Base-by-base conservation (phyloP, 2,329 filamentous ascomycete genomes). In the Calycina herbarum region DNA sequence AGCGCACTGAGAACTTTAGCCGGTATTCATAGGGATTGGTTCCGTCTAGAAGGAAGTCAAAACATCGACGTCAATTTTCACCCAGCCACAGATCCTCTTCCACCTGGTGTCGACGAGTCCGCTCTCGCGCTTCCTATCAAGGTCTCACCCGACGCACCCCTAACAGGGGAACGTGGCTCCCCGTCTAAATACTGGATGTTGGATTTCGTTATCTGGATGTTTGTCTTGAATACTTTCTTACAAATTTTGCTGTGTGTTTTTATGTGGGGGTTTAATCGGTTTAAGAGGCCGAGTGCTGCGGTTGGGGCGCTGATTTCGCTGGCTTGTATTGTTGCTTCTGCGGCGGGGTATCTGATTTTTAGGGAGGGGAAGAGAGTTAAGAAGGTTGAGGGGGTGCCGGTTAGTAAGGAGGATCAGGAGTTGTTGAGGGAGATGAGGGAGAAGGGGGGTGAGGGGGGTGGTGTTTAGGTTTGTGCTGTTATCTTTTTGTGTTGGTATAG, bases 191-290 rank as follows among this genome's bases (percentile, higher is more conserved):
- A 83, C 8, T 93, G 91, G 90, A 92, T 90, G 77, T 79, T 95
- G 75, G 90, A 94, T 70, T 86, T 89, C 61, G 86, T 94, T 38
- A 82, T 95, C 35, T 93, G 89, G 88, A 83, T 88, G 73, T 93
- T 92, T 77, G 83, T 92, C 4, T 82, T 81, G 79, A 95, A 96
- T 74, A 94, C 92, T 0, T 82, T 93, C 59, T 82, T 94, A 57
- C 92, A 96, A 75, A 82, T 83, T 54, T 82, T 86, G 13, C 81
- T 96, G 3, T 89, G 86, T n/a, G 88, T 85, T 3, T 89, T 92
- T 78, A 95, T 96, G 92, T 95, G 91, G 90, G 87, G 85, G 1
- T 82, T 90, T 78, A 89, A 91, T 74, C 82, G 90, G 8, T 67
- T 65, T 20, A 42, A 66, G n/a, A 61, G 70, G 11, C 67, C 68